phyloP scores from a whole-genome alignment of 139 green algal genomes.

The Haematococcus lacustris region DNA sequence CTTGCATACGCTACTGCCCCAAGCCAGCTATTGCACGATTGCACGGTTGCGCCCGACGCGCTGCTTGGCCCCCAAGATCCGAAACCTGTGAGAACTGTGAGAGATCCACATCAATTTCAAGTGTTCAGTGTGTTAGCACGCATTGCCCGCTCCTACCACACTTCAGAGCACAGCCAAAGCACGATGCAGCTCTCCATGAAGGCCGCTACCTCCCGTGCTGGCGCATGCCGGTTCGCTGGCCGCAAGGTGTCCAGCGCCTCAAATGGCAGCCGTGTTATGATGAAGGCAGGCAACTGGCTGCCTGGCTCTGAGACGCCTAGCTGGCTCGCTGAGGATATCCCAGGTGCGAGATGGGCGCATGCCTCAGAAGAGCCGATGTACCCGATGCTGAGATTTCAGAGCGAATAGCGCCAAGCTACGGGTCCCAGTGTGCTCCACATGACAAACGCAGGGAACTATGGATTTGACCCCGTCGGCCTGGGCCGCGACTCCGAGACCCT shows the following conservation, averaged over 20 bases:
- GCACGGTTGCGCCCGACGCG: no score
- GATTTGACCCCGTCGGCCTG: conserved; percentile 76
- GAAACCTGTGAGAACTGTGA: no score
- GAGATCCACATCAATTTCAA: no score
- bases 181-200: conserved; percentile 24
- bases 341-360: neutral
- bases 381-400: neutral
- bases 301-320: conserved; percentile 57
- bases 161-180: no score
- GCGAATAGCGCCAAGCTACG: neutral
- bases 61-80: no score
- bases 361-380: neutral
- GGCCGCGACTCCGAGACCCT: conserved; percentile 35
- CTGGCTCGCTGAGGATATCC: conserved; percentile 53
- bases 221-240: conserved; percentile 20
- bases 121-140: no score
- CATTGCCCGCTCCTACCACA: no score
- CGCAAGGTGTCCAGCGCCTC: conserved; percentile 21
- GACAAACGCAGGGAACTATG: conserved; percentile 51
- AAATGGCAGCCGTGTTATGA: conserved; percentile 18
- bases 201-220: conserved; percentile 12
- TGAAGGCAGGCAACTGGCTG: conserved; percentile 54
- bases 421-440: neutral
- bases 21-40: no score
- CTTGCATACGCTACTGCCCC: no score